Conservation (phyloP, 768 basidiomycete species). For the Kwoniella newhampshirensis region DNA sequence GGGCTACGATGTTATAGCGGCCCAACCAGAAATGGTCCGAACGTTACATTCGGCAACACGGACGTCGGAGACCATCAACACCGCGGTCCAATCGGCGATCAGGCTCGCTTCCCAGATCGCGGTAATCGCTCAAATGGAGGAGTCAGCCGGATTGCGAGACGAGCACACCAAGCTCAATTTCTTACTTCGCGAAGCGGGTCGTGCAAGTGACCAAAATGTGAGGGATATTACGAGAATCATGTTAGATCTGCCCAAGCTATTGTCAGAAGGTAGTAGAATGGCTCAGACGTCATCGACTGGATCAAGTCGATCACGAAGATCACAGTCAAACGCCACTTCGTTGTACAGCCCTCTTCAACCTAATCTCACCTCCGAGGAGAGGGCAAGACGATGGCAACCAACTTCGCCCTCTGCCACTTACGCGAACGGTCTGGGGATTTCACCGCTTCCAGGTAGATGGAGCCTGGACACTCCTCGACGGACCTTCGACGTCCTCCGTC, state of each 20-base stretch:
- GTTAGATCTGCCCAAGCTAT: conserved; percentile 36
- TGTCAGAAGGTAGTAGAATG: conserved; percentile 8
- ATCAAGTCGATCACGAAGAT: conserved; percentile 5
- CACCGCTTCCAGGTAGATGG: conserved; percentile 15
- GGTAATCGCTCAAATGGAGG: conserved; percentile 24
- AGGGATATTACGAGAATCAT: conserved; percentile 41
- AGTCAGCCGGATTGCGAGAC: conserved; percentile 4
- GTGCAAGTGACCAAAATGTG: conserved; percentile 36
- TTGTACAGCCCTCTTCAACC: conserved; percentile 14
- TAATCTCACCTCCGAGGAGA: conserved; percentile 12
- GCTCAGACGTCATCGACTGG: conserved; percentile 15
- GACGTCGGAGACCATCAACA: conserved; percentile 31
- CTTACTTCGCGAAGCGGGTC: conserved; percentile 27
- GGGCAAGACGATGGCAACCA: conserved; percentile 20
- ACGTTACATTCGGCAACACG: conserved; percentile 27
- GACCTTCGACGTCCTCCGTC: conserved; percentile 6
- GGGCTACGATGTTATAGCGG: conserved; percentile 15
- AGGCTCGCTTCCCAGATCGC: conserved; percentile 21
- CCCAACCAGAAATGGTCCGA: conserved; percentile 26
- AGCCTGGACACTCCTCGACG: conserved; percentile 14
- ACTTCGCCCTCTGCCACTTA: conserved; percentile 4
- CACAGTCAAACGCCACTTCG: conserved; percentile 10
- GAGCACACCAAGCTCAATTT: conserved; percentile 19
- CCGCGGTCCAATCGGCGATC: conserved; percentile 20
- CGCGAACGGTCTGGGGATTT: conserved; percentile 3